Evolutionary conservation across 2,329 filamentous ascomycete genomes (phyloP), one percentile per base, ranked within the genome.

Genomic region (Stachybotrys chartarum): DNA sequence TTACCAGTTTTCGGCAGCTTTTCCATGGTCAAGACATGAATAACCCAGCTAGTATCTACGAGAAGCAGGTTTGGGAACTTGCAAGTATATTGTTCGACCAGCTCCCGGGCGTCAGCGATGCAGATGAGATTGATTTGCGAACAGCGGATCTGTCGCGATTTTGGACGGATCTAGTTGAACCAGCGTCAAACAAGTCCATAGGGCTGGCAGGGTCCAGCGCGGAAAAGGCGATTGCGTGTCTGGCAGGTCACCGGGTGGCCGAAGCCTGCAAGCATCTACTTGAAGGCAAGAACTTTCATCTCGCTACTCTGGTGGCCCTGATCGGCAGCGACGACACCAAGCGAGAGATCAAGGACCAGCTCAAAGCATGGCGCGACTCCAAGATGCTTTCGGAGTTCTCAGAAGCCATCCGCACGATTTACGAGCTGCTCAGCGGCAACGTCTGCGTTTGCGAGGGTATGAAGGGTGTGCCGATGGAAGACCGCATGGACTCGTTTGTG

Each of bases 301-400:
- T 97, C n/a, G 90, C 90, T 6, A 92, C 90, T 1, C 77, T 97
- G 46, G 78, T 97, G 32, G 80, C 94, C 11, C 84, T 96, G 58
- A 88, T 97, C 64, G 91, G 90, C 39, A 83, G 83, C 14, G 88
- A 88, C 64, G 77, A 84, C 52, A 83, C 86, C 55, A 88, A 86
- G 65, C 83, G 83, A 58, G 87, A 93, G 58, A 90, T 97, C 74
- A 79, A 79, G 30, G 80, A 85, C 55, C 94, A 99, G 68, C 80
- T 99, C 53, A 83, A 86, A 57, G 85, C 88, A 52, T 99, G 94
- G 94, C 84, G 86, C 42, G 82, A 89, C 31, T 84, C 90, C 42
- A 90, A 91, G 65, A 84, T 93, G 50, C 81, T 96, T 17, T 90
- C 91, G 1, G 95, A 99, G 69, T 91, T 99, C 71, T 85, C 83